A percentile compares a stretch with the other conserved stretches of the same genome.
Conservation (phyloP, 768 basidiomycete genomes). For the Panaeolus papilionaceus region DNA sequence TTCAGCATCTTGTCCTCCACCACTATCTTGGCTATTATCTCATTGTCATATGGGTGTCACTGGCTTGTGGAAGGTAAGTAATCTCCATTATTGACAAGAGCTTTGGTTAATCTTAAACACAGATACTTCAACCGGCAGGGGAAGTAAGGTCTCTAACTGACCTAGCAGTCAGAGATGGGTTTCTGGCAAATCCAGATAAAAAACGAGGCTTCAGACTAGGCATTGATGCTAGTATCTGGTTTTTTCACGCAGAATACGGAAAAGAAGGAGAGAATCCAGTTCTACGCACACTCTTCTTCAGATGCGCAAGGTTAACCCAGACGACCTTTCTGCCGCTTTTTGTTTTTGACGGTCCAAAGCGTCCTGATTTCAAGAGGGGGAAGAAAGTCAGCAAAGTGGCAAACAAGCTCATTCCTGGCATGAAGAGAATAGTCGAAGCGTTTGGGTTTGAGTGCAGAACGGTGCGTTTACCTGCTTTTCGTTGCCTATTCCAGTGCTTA, state of each 20-base stretch:
- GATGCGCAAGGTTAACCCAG: slow-evolving; percentile 78
- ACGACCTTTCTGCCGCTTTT: slow-evolving; percentile 88
- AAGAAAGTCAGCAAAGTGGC: slow-evolving; percentile 68
- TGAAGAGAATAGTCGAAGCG: slow-evolving; percentile 79
- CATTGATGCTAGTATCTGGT: slow-evolving; percentile 89
- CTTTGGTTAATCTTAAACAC: not conserved
- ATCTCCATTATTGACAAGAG: not conserved
- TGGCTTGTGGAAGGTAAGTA: slow-evolving; percentile 50
- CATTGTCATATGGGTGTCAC: slow-evolving; percentile 41
- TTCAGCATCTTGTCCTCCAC: not conserved
- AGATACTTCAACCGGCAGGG: slow-evolving; percentile 76
- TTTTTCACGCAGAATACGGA: slow-evolving; percentile 79
- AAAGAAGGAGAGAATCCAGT: slow-evolving; percentile 88
- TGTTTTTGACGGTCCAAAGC: slow-evolving; percentile 89
- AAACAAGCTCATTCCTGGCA: slow-evolving; percentile 73
- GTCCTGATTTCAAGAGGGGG: slow-evolving; percentile 82
- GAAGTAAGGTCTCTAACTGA: slow-evolving; percentile 78
- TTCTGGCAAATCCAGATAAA: slow-evolving; percentile 66
- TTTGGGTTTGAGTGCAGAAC: slow-evolving; percentile 83
- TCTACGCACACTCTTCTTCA: slow-evolving; percentile 82
- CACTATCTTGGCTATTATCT: not conserved
- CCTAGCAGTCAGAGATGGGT: slow-evolving; percentile 77
- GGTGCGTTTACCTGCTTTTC: slow-evolving; percentile 40
- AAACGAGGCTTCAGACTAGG: slow-evolving; percentile 82
- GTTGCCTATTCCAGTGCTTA: not conserved